Percentiles rank a stretch among this genome's conserved stretches.
These are phyloP conservation scores for Chaetomiaceae sp. DNA, from an alignment of 2,329 filamentous ascomycete species.

Conservation along the genomic window DNA sequence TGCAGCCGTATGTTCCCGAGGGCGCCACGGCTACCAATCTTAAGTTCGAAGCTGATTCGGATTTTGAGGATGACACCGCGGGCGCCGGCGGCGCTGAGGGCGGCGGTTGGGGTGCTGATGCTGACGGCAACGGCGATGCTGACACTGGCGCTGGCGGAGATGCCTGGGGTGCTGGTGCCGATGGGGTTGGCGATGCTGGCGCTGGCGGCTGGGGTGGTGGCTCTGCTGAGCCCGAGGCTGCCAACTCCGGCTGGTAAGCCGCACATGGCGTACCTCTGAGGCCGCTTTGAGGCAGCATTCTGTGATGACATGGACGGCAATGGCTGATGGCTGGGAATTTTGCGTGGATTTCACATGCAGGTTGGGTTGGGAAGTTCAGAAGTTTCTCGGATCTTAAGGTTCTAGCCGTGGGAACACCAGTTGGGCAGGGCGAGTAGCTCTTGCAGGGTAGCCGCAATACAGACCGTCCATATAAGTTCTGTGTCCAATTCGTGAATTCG, in stretches of 20 bases:
- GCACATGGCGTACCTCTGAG: not conserved
- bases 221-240: not conserved
- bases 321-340: not conserved
- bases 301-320: not conserved
- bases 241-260: constrained; percentile 8
- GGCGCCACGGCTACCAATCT: constrained; percentile 43
- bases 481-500: not conserved
- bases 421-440: not conserved
- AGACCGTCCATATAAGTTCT: not conserved
- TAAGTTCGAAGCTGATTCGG: constrained; percentile 53
- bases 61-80: constrained; percentile 40
- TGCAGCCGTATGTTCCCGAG: constrained; percentile 60
- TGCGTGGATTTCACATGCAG: constrained; percentile 7
- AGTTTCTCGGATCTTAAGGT: not conserved
- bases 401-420: not conserved
- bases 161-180: constrained; percentile 18
- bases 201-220: not conserved
- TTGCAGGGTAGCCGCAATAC: constrained; percentile 1
- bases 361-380: constrained; percentile 3
- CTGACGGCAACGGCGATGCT: not conserved
- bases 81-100: constrained; percentile 19
- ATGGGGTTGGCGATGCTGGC: not conserved
- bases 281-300: not conserved
- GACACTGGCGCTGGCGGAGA: constrained; percentile 1
- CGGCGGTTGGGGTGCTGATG: constrained; percentile 20